Evolutionary conservation across 164 flowering plant species (phyloP), one percentile per base, ranked within the genome.

Genomic region (Vitis amurensis): DNA sequence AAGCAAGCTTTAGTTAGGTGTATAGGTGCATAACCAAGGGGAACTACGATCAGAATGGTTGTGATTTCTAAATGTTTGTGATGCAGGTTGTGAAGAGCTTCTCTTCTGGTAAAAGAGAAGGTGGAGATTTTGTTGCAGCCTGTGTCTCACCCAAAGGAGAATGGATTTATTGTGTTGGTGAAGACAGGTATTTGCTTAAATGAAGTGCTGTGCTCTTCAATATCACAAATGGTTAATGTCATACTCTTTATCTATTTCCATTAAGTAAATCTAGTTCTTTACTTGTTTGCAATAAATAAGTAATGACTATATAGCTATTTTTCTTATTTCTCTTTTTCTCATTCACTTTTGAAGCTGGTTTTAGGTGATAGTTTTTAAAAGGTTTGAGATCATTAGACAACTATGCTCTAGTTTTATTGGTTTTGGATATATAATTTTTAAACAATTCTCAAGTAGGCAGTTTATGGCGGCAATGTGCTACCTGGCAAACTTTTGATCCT

Each of bases 91-190:
- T 96, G 70, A 96, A 89, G 87, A 96, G 98, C 70, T 92, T 96
- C 77, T 93, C 98, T n/a, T 92, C 97, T 61, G 99, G 99, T 88
- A 96, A 92, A 78, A 88, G 91, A 78, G 99, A 93, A 85, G 99
- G 98, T 50, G 99, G 98, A 66, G 99, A 96, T 76, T 96, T 93
- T 81, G 90, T 87, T 69, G 97, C 99, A 27, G 97, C 98, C 15
- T 91, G 92, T 82, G 79, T 96, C 69, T 96, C 99, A 11, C 97
- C 99, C 0, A 96, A 96, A 81, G 97, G 97, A 68, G 99, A 93
- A 64, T 96, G 99, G 99, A 88, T 93, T 63, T 93, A 93, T 70
- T 96, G 98, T 78, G 82, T 92, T 68, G 98, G 95, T 71, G 98
- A 96, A 82, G 98, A 96, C 84, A 91, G 92, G 98, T 92, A 82